Evolutionary conservation across 73 alveolate species (phyloP), one percentile per base, ranked within the genome.

Genomic region (Halteria grandinella): DNA sequence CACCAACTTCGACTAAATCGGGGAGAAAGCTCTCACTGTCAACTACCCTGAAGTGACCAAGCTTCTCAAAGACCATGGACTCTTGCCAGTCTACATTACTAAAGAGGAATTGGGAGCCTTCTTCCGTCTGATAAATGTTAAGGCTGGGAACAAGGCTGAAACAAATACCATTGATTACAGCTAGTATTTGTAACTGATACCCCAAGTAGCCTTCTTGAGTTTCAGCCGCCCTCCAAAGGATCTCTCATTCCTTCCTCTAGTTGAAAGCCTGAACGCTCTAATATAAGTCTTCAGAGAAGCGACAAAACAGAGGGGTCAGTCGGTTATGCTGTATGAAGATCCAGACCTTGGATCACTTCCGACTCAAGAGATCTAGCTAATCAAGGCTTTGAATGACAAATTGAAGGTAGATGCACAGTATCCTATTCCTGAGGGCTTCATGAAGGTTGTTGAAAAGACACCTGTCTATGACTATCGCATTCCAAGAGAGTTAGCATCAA

Each of bases 281-380:
- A 80, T 80, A 0, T 29, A 31, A 17, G 17, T 53, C 6, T 69
- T 51, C 54, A 85, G 70, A 34, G 29, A 39, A 32, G 89, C 82
- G 11, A 55, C 69, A 15, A 70, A 85, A 51, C 72, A 55, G 1
- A 47, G 75, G 41, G 91, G 91, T 1, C 58, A 37, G 17, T 80
- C 91, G 1, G 74, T 89, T 0, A 64, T 79, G n/a, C 63, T 87
- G n/a, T 87, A 34, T 53, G 95, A 87, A 69, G 95, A 87, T 48
- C 95, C 95, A 11, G 95, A 87, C 44, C n/a, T n/a, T n/a, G n/a
- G n/a, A n/a, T n/a, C n/a, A 76, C 83, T 20, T 53, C 91, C 0
- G 89, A 89, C 29, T 73, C 76, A 48, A 91, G 91, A 0, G 95
- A 87, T 44, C 32, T 55, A 87, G 24, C 59, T 87, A 34, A 57